Evolutionary conservation across 2,329 filamentous ascomycete species (phyloP).

Genomic region (Blastomyces parvus): DNA sequence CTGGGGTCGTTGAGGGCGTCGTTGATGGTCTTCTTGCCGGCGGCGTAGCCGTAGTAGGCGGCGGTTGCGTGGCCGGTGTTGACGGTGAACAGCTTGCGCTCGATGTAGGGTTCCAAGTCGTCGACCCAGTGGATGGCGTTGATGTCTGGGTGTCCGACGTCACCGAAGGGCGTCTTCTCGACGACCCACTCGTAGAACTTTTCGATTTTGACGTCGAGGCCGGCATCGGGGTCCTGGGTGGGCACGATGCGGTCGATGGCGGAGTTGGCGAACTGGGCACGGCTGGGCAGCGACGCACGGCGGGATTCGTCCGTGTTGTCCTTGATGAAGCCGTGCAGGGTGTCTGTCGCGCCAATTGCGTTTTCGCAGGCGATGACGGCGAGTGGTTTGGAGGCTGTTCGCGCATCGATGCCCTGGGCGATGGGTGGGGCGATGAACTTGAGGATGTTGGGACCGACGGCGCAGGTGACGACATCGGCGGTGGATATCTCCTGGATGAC

Average conservation of each 20-base stretch:
- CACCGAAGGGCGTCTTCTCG: conserved; percentile 73
- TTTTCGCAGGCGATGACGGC: conserved; percentile 98
- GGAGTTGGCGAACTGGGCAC: conserved; percentile 89
- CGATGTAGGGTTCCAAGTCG: conserved; percentile 87
- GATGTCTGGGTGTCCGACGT: conserved; percentile 61
- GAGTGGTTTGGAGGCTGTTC: conserved; percentile 56
- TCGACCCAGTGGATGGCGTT: conserved; percentile 88
- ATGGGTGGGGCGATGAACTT: conserved; percentile 95
- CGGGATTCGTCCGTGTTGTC: conserved; percentile 61
- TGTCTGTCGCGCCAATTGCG: conserved; percentile 87
- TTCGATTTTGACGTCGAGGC: conserved; percentile 88
- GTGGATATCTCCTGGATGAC: conserved; percentile 76
- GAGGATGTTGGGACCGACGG: conserved; percentile 90
- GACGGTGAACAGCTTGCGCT: conserved; percentile 98
- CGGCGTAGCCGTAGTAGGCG: conserved; percentile 87
- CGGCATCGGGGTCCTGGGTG: conserved; percentile 68
- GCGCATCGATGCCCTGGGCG: conserved; percentile 79
- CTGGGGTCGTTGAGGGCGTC: conserved; percentile 73
- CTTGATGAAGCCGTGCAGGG: conserved; percentile 72
- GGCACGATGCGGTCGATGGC: conserved; percentile 98
- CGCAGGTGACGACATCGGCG: conserved; percentile 89
- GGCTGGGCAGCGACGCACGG: conserved; percentile 57
- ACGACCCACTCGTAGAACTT: conserved; percentile 99
- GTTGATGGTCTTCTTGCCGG: conserved; percentile 77
- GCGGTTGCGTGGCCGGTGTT: conserved; percentile 96